Base-by-base conservation (phyloP, 2,329 filamentous ascomycete genomes). In the Pseudogymnoascus sp. region DNA sequence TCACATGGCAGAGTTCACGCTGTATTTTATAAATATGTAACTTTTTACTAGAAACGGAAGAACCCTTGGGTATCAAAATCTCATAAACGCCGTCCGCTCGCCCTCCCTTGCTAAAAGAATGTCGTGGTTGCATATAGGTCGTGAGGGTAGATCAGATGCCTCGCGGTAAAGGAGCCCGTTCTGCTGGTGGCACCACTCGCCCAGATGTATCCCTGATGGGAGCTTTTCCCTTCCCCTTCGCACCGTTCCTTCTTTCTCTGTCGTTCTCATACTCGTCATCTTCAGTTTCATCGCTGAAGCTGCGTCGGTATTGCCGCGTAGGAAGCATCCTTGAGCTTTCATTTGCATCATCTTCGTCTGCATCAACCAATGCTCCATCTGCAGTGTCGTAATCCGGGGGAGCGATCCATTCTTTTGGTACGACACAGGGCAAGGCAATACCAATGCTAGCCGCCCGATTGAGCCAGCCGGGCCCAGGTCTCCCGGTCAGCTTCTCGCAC, bases 401-500 rank as follows among this genome's bases (percentile, higher is more conserved):
- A 54, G 88, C 84, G 67, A 95, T 85, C 90, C 90, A 95, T 72
- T 93, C 90, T 66, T 83, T 82, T 11, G 91, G 91, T 57, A 96
- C 90, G 19, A 96, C 83, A 73, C 91, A 96, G 13, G 91, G 91
- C 37, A 96, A 76, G 11, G 89, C 89, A 62, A 93, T 83, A 41
- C 91, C 91, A 67, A 96, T 90, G 69, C 84, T 88, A n/a, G 91
- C 91, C 1, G 91, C 91, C 63, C 91, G 84, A 72, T 96, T 96
- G 63, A 96, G 78, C 89, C 90, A 96, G 16, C 76, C 77, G 0
- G 91, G 91, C 0, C 89, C 89, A 0, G 85, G 79, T 54, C 84
- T 82, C 5, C 87, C 85, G 1, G 90, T 93, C 63, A 96, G 81
- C 68, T 84, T 84, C 73, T 88, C 80, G 75, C 89, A 92, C 16